Evolutionary conservation across 208 protist genomes (phyloP), one percentile per base, ranked within the genome.

Genomic region (Trypanosoma grayi): DNA sequence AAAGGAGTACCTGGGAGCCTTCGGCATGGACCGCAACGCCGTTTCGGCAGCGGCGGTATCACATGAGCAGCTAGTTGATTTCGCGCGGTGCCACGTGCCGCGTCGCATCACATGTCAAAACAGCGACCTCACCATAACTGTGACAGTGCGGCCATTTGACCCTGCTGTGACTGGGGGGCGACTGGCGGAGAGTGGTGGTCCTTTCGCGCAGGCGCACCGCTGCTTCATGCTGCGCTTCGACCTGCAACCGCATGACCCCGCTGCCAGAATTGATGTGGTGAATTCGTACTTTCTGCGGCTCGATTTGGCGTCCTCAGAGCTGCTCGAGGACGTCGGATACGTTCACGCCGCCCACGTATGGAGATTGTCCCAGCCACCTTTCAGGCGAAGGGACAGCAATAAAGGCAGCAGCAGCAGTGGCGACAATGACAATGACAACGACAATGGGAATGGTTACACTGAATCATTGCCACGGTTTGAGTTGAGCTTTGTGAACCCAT

Each of bases 261-360:
- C 46, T 25, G 31, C 30, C 39, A 11, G 60, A 4, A 48, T 81
- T 0, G 67, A 81, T 31, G 57, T 93, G 4, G 83, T 90, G 31
- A 87, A 93, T 41, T 79, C 79, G 2, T 85, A 90, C 55, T 90
- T 93, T 71, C 54, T 73, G n/a, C 70, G 75, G 2, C 60, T 88
- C 5, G 73, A 86, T 63, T 62, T 85, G 33, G 63, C 64, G 22
- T 60, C 70, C 24, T 79, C 73, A 52, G 66, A 85, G 62, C 65
- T 90, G 5, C 36, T 86, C 28, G 83, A 90, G 47, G 75, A 88
- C 41, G 73, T 85, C 31, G 85, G 85, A 22, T 84, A 81, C 33
- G 30, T 93, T 31, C 72, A 85, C 59, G 75, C 70, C 25, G 33
- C 66, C 20, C 77, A 83, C 37, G 79, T 93, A 7, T 64, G 77